Base-by-base conservation (phyloP, 805 yeast genomes). In the Diddensiella caesifluorescens region DNA sequence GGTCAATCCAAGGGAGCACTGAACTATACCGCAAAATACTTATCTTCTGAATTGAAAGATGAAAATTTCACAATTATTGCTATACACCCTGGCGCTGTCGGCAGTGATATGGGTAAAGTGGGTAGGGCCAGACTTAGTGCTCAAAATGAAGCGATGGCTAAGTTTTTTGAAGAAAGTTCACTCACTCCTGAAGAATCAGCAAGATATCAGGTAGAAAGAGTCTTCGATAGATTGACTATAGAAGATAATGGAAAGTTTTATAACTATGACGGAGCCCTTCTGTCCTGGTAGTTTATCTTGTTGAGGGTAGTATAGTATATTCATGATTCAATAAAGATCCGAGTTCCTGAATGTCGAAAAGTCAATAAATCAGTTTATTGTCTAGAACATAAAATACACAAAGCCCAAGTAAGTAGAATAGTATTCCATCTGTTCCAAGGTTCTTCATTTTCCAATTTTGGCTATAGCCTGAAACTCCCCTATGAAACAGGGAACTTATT, bases 71-170 rank as follows among this genome's bases (percentile, higher is more conserved):
- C 52, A 7, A 54, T 61, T 30, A 47, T 64, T 18, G 48, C 66
- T 9, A 10, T 66, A 10, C 67, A 65, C 39, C 74, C 74, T 0
- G 73, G 73, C 28, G 26, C 57, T 7, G 70, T 69, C 10, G n/a
- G 40, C n/a, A 63, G 66, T 26, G 71, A 68, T 36, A 57, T 61
- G 62, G 61, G 56, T 3, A 40, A 23, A 2, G 30, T 18, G 15
- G 47, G 16, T n/a, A 37, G 26, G 5, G 37, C 15, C 12, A 22
- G 21, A 22, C 7, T 34, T 18, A 21, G 39, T 36, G 29, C 22
- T 36, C n/a, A 34, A 43, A n/a, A 35, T 18, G 25, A 35, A 7
- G 39, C 35, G 16, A 21, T 35, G 34, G 41, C 22, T 30, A 26
- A 37, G 28, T 29, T 22, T 7, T 16, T 23, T 34, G 33, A 35